phyloP scores from a whole-genome alignment of 257 asterid species.

The Jasminum sambac region DNA sequence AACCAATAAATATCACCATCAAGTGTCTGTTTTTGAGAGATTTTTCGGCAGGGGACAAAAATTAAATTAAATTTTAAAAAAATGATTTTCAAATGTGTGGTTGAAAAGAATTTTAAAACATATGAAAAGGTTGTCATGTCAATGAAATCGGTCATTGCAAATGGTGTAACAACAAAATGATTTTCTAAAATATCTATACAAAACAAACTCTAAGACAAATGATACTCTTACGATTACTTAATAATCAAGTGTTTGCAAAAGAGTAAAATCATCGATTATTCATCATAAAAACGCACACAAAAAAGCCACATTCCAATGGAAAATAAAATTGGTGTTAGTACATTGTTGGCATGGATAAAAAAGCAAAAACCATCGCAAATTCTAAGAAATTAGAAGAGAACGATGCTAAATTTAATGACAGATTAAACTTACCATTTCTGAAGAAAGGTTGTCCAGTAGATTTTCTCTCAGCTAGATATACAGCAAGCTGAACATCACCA shows the following conservation, averaged over 20 bases:
- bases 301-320: background rate
- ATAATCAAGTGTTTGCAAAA: background rate
- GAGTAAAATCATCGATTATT: background rate
- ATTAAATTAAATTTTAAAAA: no score
- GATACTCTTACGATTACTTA: background rate
- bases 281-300: background rate
- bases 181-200: background rate
- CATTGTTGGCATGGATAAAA: slow-evolving; percentile 3
- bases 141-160: no score
- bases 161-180: no score
- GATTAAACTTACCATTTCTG: slow-evolving; percentile 59
- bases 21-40: no score
- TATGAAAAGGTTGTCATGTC: no score
- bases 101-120: no score
- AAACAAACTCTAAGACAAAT: background rate
- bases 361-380: background rate
- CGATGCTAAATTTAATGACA: slow-evolving; percentile 10
- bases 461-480: slow-evolving; percentile 80
- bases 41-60: no score
- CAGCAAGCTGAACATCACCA: slow-evolving; percentile 70
- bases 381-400: slow-evolving; percentile 9
- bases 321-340: background rate
- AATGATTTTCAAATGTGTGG: no score
- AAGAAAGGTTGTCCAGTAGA: slow-evolving; percentile 77
- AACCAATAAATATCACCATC: no score